phyloP scores from a whole-genome alignment of 2,329 filamentous ascomycete species.

The Paecilomyces formosus region DNA sequence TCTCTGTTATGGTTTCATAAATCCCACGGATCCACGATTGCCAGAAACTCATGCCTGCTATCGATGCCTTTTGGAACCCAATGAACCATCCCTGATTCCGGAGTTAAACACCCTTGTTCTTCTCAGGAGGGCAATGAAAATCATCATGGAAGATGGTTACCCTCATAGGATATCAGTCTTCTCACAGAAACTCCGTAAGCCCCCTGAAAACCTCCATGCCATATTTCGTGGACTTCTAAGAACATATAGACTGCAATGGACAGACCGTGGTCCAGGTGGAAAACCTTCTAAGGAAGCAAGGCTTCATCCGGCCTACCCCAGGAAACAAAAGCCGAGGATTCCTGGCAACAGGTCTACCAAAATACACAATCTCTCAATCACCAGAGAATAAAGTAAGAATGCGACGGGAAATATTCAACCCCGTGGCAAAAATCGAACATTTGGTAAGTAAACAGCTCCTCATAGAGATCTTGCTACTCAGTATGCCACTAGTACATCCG shows the following conservation, averaged over 20 bases:
- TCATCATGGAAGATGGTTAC: slow-evolving; percentile 23
- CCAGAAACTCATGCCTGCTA: slow-evolving; percentile 41
- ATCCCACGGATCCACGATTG: slow-evolving; percentile 28
- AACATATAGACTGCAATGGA: slow-evolving; percentile 20
- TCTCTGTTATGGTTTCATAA: slow-evolving; percentile 39
- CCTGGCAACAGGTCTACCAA: slow-evolving; percentile 19
- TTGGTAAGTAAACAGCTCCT: slow-evolving; percentile 15
- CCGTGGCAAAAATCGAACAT: slow-evolving; percentile 24
- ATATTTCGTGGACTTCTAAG: slow-evolving; percentile 6
- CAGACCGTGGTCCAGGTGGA: slow-evolving; percentile 21
- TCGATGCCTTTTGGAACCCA: slow-evolving; percentile 31
- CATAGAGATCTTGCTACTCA: neutral
- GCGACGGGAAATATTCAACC: slow-evolving; percentile 21
- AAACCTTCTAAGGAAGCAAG: slow-evolving; percentile 18
- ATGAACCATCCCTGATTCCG: slow-evolving; percentile 16
- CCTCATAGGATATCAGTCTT: slow-evolving; percentile 17
- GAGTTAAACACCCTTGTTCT: slow-evolving; percentile 21
- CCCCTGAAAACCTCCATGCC: neutral
- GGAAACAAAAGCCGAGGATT: slow-evolving; percentile 25
- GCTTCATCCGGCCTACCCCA: slow-evolving; percentile 18
- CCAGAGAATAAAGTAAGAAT: slow-evolving; percentile 13
- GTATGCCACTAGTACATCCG: slow-evolving; percentile 5
- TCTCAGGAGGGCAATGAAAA: slow-evolving; percentile 17
- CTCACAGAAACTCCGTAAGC: slow-evolving; percentile 24
- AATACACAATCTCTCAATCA: slow-evolving; percentile 15